phyloP scores from a whole-genome alignment of 2,329 filamentous ascomycete species.

The Exophiala aquamarina region DNA sequence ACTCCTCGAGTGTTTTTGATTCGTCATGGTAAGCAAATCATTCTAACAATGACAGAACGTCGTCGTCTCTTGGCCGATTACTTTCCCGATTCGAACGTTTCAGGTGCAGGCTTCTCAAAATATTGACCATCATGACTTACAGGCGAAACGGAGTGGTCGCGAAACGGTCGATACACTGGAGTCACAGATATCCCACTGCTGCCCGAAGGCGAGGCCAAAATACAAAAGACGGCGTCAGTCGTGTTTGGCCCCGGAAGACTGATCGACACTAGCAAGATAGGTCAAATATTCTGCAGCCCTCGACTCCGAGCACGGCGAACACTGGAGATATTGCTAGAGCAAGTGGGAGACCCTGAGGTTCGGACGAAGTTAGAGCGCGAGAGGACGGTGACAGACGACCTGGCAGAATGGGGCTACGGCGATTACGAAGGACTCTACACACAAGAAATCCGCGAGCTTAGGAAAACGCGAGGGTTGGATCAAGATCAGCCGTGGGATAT shows the following conservation, averaged over 20 bases:
- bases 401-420: slow-evolving; percentile 65
- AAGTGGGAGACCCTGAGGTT: neutral
- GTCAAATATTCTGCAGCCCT: slow-evolving; percentile 52
- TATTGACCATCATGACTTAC: neutral
- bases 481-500: slow-evolving; percentile 54
- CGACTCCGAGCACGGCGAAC: slow-evolving; percentile 50
- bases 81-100: no score
- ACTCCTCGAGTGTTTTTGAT: slow-evolving; percentile 27
- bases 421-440: slow-evolving; percentile 60
- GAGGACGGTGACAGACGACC: slow-evolving; percentile 42
- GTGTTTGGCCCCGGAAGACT: slow-evolving; percentile 53
- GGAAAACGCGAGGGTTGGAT: slow-evolving; percentile 51
- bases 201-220: slow-evolving; percentile 43
- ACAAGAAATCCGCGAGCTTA: slow-evolving; percentile 49
- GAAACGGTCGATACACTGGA: slow-evolving; percentile 48
- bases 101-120: neutral
- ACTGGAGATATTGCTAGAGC: slow-evolving; percentile 40
- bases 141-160: slow-evolving; percentile 51
- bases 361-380: slow-evolving; percentile 24
- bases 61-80: no score
- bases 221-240: slow-evolving; percentile 43
- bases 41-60: neutral
- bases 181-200: slow-evolving; percentile 46
- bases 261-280: slow-evolving; percentile 51
- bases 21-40: slow-evolving; percentile 26